Percentiles rank a stretch among this genome's conserved stretches.
Conservation (phyloP, 208 protist genomes). For the Trypanosoma lewisi region DNA sequence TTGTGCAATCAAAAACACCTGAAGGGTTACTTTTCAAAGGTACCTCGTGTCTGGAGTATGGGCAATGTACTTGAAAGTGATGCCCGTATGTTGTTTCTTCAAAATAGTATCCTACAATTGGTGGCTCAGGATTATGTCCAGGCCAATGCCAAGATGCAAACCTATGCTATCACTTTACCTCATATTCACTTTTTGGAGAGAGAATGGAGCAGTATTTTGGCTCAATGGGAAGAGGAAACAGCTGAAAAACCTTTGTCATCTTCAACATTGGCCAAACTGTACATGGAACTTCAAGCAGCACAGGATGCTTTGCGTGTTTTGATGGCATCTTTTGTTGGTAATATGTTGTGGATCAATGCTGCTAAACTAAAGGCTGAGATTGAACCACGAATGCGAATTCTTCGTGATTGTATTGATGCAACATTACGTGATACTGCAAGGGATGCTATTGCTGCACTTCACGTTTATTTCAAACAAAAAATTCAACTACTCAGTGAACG, state of each 20-base stretch:
- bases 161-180: slow-evolving; percentile 73
- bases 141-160: slow-evolving; percentile 70
- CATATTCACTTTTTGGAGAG: slow-evolving; percentile 89
- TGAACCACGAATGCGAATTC: slow-evolving; percentile 75
- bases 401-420: slow-evolving; percentile 70
- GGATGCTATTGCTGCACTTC: slow-evolving; percentile 60
- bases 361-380: slow-evolving; percentile 87
- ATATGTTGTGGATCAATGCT: slow-evolving; percentile 90
- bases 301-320: slow-evolving; percentile 81
- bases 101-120: slow-evolving; percentile 56
- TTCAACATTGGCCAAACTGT: slow-evolving; percentile 65
- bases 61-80: slow-evolving; percentile 58
- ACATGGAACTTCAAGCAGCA: slow-evolving; percentile 75
- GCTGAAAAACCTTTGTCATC: slow-evolving; percentile 52
- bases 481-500: slow-evolving; percentile 81
- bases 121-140: slow-evolving; percentile 78
- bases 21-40: slow-evolving; percentile 74
- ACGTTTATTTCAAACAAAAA: slow-evolving; percentile 88
- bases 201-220: slow-evolving; percentile 74
- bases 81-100: slow-evolving; percentile 60
- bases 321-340: slow-evolving; percentile 85
- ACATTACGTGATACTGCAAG: slow-evolving; percentile 72
- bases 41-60: slow-evolving; percentile 81
- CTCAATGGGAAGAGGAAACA: slow-evolving; percentile 70
- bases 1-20: slow-evolving; percentile 83